A percentile compares a stretch with the other conserved stretches of the same genome.
Conservation (phyloP, 495 filamentous ascomycete genomes). For the Penicillium paradoxum region DNA sequence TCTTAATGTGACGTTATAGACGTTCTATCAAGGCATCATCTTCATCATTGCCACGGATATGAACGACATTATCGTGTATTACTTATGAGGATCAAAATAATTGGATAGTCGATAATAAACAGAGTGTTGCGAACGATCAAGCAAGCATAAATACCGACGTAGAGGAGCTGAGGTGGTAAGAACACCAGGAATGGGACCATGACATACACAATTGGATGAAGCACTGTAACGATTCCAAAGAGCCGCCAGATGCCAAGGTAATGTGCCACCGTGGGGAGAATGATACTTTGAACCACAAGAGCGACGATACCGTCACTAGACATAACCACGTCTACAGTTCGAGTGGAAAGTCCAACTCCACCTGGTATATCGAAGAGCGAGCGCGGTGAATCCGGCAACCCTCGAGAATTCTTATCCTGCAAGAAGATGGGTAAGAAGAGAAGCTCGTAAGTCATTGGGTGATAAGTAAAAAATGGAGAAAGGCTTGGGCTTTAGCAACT, state of each 20-base stretch:
- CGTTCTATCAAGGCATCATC: constrained; percentile 8
- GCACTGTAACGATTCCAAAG: constrained; percentile 65
- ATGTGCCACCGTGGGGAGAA: constrained; percentile 68
- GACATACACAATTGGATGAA: constrained; percentile 73
- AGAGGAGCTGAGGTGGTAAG: constrained; percentile 53
- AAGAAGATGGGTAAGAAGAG: constrained; percentile 78
- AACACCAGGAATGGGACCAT: constrained; percentile 66
- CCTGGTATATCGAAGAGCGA: constrained; percentile 60
- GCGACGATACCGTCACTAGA: constrained; percentile 74
- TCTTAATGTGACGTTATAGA: not conserved
- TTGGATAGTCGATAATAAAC: constrained; percentile 70
- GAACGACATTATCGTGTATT: constrained; percentile 36
- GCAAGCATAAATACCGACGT: constrained; percentile 67
- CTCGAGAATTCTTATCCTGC: constrained; percentile 55
- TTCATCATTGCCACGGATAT: constrained; percentile 34
- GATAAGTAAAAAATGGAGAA: constrained; percentile 82
- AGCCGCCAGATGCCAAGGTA: constrained; percentile 69
- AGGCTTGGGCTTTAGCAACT: constrained; percentile 40
- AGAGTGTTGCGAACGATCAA: constrained; percentile 69
- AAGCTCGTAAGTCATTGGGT: constrained; percentile 84
- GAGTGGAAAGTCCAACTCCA: constrained; percentile 67
- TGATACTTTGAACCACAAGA: constrained; percentile 68
- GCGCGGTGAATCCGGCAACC: constrained; percentile 17
- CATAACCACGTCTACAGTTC: constrained; percentile 73
- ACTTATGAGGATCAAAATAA: constrained; percentile 78